Evolutionary conservation across 768 basidiomycete species (phyloP).

Genomic region (Termitomyces sp.): DNA sequence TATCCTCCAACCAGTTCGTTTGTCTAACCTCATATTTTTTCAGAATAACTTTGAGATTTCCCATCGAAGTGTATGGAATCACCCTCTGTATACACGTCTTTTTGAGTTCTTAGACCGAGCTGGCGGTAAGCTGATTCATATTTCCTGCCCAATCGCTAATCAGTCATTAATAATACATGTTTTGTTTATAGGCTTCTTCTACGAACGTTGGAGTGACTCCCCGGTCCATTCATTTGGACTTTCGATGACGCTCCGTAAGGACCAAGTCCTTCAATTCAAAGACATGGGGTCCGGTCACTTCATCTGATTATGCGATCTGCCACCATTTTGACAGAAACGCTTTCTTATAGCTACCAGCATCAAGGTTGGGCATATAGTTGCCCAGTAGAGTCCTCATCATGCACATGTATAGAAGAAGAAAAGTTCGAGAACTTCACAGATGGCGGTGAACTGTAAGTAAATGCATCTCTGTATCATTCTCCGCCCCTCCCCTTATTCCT

Average conservation of each 20-base stretch:
- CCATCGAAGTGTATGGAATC: conserved; percentile 26
- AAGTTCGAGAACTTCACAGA: conserved; percentile 14
- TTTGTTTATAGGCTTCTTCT: conserved; percentile 25
- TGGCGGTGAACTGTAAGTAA: conserved; percentile 11
- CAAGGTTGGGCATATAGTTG: conserved; percentile 26
- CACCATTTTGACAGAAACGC: background rate
- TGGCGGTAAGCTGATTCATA: conserved; percentile 16
- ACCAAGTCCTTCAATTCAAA: conserved; percentile 25
- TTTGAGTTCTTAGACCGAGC: conserved; percentile 24
- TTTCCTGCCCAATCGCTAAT: background rate
- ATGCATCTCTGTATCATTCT: background rate
- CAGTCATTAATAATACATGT: background rate
- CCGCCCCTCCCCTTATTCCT: too few relatives aligned
- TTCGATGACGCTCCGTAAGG: conserved; percentile 26
- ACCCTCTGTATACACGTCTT: conserved; percentile 21
- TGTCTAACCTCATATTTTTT: background rate
- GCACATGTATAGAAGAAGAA: conserved; percentile 23
- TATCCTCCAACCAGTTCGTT: background rate
- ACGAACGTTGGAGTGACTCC: conserved; percentile 28
- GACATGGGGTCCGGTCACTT: conserved; percentile 21
- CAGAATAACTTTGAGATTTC: conserved; percentile 32
- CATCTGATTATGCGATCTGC: background rate
- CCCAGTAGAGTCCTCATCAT: conserved; percentile 18
- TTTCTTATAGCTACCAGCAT: conserved; percentile 23
- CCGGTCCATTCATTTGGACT: conserved; percentile 27